Conservation (phyloP, 2,329 filamentous ascomycete genomes). For the Bisporella sp. region DNA sequence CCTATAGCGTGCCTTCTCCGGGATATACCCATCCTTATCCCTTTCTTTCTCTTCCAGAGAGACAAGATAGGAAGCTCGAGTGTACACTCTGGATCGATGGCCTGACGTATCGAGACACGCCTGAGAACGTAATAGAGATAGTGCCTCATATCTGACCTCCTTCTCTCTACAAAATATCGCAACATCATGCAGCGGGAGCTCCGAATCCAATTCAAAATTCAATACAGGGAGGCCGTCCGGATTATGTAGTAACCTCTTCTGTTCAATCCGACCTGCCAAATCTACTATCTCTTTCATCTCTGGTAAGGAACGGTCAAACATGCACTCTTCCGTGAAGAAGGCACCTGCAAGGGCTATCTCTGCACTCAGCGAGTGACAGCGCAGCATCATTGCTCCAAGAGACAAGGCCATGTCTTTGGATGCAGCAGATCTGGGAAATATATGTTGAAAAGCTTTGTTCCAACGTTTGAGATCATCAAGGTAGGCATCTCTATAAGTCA, state of each 20-base stretch:
- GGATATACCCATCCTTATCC: slow-evolving; percentile 1
- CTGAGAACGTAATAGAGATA: slow-evolving; percentile 3
- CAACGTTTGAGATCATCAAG: slow-evolving; percentile 4
- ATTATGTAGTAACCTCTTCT: not conserved
- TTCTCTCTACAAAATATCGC: slow-evolving; percentile 6
- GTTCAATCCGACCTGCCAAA: slow-evolving; percentile 48
- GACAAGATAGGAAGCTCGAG: slow-evolving; percentile 5
- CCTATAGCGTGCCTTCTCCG: slow-evolving; percentile 4
- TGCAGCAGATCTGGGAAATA: not conserved
- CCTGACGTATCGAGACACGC: slow-evolving; percentile 4
- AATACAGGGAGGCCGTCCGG: slow-evolving; percentile 2
- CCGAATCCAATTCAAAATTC: slow-evolving; percentile 1
- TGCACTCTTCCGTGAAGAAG: slow-evolving; percentile 47
- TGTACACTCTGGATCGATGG: slow-evolving; percentile 1
- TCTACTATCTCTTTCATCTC: slow-evolving; percentile 47
- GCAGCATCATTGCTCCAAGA: slow-evolving; percentile 5
- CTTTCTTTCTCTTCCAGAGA: slow-evolving; percentile 5
- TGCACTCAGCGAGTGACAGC: slow-evolving; percentile 2
- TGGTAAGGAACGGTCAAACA: slow-evolving; percentile 45
- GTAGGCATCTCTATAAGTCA: not conserved
- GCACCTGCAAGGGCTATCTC: slow-evolving; percentile 5
- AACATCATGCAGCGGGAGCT: slow-evolving; percentile 2
- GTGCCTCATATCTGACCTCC: slow-evolving; percentile 1
- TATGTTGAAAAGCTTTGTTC: slow-evolving; percentile 2
- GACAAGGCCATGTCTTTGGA: not conserved